Conservation (phyloP, 768 basidiomycete genomes). For the Boletus rubescentipes region DNA sequence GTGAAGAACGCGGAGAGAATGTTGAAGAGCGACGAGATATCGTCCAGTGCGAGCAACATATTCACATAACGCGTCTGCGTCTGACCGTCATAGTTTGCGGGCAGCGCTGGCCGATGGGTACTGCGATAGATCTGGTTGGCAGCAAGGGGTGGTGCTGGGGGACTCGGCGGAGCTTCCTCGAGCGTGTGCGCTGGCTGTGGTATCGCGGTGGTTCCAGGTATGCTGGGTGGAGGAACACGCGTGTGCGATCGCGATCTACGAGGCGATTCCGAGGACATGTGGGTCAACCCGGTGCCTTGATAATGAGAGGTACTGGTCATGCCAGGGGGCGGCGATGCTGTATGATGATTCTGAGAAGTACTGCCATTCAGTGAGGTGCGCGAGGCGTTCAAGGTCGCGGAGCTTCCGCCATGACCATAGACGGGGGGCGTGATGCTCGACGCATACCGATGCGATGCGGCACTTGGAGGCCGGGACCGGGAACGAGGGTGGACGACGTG, state of each 20-base stretch:
- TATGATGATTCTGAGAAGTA: slow-evolving; percentile 11
- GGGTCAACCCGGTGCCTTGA: not conserved
- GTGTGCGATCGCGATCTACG: slow-evolving; percentile 20
- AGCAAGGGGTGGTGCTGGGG: not conserved
- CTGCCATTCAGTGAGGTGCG: slow-evolving; percentile 20
- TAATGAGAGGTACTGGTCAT: slow-evolving; percentile 3
- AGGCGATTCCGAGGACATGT: slow-evolving; percentile 9
- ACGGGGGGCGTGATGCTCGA: slow-evolving; percentile 25
- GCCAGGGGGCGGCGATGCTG: slow-evolving; percentile 11
- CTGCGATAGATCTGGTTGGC: slow-evolving; percentile 20
- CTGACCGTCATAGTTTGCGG: slow-evolving; percentile 21
- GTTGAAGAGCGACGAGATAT: slow-evolving; percentile 50
- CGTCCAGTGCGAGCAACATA: slow-evolving; percentile 62
- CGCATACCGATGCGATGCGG: slow-evolving; percentile 32
- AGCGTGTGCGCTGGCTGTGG: not conserved
- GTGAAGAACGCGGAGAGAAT: slow-evolving; percentile 57
- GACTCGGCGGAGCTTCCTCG: not conserved
- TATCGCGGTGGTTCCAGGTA: not conserved
- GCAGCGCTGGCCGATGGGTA: slow-evolving; percentile 23
- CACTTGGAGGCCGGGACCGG: slow-evolving; percentile 28
- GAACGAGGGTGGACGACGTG: slow-evolving; percentile 24
- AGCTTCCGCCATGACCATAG: slow-evolving; percentile 27
- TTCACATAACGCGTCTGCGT: slow-evolving; percentile 52
- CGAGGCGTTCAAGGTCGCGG: slow-evolving; percentile 20
- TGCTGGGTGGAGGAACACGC: slow-evolving; percentile 8